phyloP scores from a whole-genome alignment of 441 rosid species.

The Corymbia citriodora region DNA sequence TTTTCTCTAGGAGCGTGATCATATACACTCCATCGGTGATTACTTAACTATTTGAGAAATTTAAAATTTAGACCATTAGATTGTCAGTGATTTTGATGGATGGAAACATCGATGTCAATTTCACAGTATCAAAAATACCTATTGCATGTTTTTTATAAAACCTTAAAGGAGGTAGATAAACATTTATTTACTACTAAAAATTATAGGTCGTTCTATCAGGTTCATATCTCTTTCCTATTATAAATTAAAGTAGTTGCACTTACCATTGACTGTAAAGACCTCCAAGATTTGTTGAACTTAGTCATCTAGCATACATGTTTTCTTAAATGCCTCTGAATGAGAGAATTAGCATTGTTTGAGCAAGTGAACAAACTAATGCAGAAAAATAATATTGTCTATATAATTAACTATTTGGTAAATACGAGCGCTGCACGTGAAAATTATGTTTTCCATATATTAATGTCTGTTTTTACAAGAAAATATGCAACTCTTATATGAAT shows the following conservation, averaged over 20 bases:
- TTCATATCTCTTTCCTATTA: fast-evolving
- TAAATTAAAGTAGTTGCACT: background rate
- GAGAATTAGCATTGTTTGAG: background rate
- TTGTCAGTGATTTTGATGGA: no score
- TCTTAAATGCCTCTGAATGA: background rate
- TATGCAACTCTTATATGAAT: background rate
- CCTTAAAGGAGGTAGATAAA: background rate
- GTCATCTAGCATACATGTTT: background rate
- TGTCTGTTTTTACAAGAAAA: background rate
- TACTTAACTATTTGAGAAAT: no score
- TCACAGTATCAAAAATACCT: no score
- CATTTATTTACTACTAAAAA: background rate
- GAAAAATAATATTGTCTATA: background rate
- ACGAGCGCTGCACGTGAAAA: no score
- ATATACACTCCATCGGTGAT: no score
- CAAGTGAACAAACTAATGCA: background rate
- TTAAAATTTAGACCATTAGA: no score
- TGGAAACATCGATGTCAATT: no score
- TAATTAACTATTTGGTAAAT: background rate
- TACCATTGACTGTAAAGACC: background rate
- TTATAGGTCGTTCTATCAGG: background rate
- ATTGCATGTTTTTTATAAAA: no score
- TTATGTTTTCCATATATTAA: no score
- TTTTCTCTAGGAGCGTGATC: no score
- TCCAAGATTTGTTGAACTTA: background rate